These are phyloP conservation scores for Xylaria flabelliformis DNA, from an alignment of 495 filamentous ascomycete species.

Conservation along the genomic window DNA sequence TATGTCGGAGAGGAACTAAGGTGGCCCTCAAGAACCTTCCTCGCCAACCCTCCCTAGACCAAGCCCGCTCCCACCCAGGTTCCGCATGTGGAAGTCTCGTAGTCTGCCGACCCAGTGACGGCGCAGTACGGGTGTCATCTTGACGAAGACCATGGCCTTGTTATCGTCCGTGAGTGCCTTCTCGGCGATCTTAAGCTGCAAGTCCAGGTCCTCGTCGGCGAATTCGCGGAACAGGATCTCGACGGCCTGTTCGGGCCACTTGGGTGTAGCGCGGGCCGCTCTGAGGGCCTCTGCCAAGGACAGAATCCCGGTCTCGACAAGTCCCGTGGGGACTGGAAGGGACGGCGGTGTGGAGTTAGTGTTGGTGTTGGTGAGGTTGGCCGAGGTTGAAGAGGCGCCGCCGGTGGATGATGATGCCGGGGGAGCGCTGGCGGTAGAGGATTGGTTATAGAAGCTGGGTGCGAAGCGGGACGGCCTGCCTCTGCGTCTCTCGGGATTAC, in stretches of 20 bases:
- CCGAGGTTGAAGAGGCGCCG: slow-evolving; percentile 18
- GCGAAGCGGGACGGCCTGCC: slow-evolving; percentile 46
- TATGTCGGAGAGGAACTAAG: not conserved
- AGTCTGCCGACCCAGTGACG: slow-evolving; percentile 56
- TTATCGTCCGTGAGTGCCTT: slow-evolving; percentile 58
- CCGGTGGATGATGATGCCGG: slow-evolving; percentile 16
- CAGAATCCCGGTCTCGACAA: slow-evolving; percentile 41
- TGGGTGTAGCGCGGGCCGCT: slow-evolving; percentile 32
- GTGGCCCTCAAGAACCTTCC: slow-evolving; percentile 30
- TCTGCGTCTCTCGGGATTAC: slow-evolving; percentile 50
- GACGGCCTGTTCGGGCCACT: slow-evolving; percentile 56
- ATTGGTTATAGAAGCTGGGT: slow-evolving; percentile 39
- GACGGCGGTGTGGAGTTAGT: slow-evolving; percentile 1
- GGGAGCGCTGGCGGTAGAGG: slow-evolving; percentile 26
- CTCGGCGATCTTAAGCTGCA: slow-evolving; percentile 60
- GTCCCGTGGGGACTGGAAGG: slow-evolving; percentile 18
- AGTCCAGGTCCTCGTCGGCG: slow-evolving; percentile 52
- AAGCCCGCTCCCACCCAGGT: slow-evolving; percentile 34
- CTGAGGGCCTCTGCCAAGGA: slow-evolving; percentile 46
- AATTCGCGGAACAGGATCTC: slow-evolving; percentile 60
- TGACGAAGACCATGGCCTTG: slow-evolving; percentile 61
- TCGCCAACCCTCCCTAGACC: slow-evolving; percentile 39
- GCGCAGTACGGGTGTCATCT: slow-evolving; percentile 53
- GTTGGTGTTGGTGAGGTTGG: not conserved
- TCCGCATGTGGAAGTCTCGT: slow-evolving; percentile 54